Percentiles rank a stretch among this genome's conserved stretches.
Conservation (phyloP, 768 basidiomycete genomes). For the Lyophyllum shimeji region DNA sequence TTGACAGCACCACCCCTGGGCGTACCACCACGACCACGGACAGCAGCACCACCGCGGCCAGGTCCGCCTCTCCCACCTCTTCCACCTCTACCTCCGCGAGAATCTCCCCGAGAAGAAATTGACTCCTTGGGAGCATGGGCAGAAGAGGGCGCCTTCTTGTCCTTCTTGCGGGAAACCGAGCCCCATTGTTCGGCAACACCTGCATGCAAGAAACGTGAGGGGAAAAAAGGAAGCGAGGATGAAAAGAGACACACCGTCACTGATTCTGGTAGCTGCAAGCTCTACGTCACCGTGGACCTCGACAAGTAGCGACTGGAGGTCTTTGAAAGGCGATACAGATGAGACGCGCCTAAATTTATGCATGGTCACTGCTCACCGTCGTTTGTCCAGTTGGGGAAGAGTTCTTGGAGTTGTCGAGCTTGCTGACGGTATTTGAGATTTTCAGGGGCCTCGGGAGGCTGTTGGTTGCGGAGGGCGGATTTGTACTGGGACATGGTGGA, state of each 20-base stretch:
- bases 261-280: conserved; percentile 70
- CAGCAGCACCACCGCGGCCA: conserved; percentile 52
- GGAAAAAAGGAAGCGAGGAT: conserved; percentile 10
- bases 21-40: conserved; percentile 49
- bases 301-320: conserved; percentile 65
- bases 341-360: conserved; percentile 22
- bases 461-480: conserved; percentile 41
- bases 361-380: conserved; percentile 49
- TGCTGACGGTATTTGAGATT: conserved; percentile 50
- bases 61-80: conserved; percentile 60
- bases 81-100: conserved; percentile 61
- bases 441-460: conserved; percentile 31
- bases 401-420: conserved; percentile 64
- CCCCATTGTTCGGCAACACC: conserved; percentile 81
- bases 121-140: conserved; percentile 53
- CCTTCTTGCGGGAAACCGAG: conserved; percentile 83
- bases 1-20: conserved; percentile 42
- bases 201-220: conserved; percentile 30
- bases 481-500: conserved; percentile 55
- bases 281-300: conserved; percentile 72
- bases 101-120: conserved; percentile 47
- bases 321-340: conserved; percentile 32
- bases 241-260: conserved; percentile 53
- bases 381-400: conserved; percentile 67
- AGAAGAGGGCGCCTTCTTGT: conserved; percentile 62